Conservation (phyloP, 2,329 filamentous ascomycete genomes). For the Albophoma yamanashiensis region DNA sequence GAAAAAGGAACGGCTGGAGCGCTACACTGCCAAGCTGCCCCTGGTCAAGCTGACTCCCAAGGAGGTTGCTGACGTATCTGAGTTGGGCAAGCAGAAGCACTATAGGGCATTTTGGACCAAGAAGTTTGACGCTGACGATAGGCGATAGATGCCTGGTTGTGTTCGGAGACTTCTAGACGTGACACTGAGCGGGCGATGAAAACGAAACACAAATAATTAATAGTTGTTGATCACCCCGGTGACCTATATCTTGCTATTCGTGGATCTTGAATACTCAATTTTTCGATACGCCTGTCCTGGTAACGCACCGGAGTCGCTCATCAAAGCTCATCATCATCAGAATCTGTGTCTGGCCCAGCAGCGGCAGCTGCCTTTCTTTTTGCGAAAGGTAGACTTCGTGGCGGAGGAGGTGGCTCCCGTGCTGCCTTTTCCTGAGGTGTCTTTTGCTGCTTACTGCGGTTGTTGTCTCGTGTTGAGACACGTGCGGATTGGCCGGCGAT, state of each 20-base stretch:
- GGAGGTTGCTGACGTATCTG: constrained; percentile 46
- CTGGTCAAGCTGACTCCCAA: constrained; percentile 47
- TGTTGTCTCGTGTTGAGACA: not conserved
- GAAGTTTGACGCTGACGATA: constrained; percentile 41
- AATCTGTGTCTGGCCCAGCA: constrained; percentile 37
- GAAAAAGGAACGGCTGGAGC: constrained; percentile 45
- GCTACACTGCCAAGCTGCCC: constrained; percentile 39
- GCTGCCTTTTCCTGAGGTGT: constrained; percentile 9
- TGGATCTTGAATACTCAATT: not conserved
- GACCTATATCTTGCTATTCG: not conserved
- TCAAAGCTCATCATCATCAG: constrained; percentile 46
- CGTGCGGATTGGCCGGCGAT: not conserved
- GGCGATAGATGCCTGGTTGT: constrained; percentile 10
- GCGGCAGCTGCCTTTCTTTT: constrained; percentile 20
- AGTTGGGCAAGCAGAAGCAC: constrained; percentile 49
- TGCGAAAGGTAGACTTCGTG: constrained; percentile 33
- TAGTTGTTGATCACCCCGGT: not conserved
- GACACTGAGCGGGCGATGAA: not conserved
- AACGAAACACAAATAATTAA: not conserved
- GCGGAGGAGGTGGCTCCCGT: constrained; percentile 24
- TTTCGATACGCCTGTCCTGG: not conserved
- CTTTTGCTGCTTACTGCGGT: constrained; percentile 1
- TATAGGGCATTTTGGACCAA: constrained; percentile 48
- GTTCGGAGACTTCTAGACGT: not conserved
- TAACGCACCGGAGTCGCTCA: too few relatives aligned